Conservation (phyloP, 305 asterid species). For the Plantago lanceolata region DNA sequence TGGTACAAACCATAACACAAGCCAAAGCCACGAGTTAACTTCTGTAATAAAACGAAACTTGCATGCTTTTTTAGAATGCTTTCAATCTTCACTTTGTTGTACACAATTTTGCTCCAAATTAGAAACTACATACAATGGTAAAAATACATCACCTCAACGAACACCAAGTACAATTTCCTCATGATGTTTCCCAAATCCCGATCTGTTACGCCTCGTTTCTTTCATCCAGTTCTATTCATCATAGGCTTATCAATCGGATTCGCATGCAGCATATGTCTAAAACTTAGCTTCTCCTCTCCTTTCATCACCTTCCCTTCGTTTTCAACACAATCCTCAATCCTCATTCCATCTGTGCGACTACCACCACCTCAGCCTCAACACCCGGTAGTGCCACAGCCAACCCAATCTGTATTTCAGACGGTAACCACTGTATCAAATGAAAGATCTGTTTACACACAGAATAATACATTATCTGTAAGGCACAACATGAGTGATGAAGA, state of each 20-base stretch:
- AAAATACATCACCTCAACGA: too few species aligned
- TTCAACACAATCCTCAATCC: background rate
- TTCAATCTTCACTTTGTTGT: background rate
- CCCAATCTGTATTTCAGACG: too few species aligned
- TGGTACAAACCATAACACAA: background rate
- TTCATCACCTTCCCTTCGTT: background rate
- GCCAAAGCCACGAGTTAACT: background rate
- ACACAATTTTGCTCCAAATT: background rate
- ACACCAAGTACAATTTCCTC: too few species aligned
- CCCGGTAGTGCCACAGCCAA: too few species aligned
- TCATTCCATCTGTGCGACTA: background rate
- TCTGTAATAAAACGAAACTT: background rate
- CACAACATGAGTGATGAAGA: slow-evolving; percentile 62
- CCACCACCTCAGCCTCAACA: background rate
- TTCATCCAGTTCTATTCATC: slow-evolving; percentile 1
- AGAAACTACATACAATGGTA: too few species aligned
- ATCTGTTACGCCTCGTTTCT: background rate
- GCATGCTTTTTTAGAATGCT: background rate
- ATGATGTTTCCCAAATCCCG: background rate
- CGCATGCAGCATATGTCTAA: slow-evolving; percentile 10
- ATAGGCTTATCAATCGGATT: slow-evolving; percentile 14
- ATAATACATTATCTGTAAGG: slow-evolving; percentile 12
- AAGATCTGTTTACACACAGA: background rate
- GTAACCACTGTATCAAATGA: background rate
- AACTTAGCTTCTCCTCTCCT: slow-evolving; percentile 1